Base-by-base conservation (phyloP, 164 flowering plant genomes). In the Tetracentron sinense region DNA sequence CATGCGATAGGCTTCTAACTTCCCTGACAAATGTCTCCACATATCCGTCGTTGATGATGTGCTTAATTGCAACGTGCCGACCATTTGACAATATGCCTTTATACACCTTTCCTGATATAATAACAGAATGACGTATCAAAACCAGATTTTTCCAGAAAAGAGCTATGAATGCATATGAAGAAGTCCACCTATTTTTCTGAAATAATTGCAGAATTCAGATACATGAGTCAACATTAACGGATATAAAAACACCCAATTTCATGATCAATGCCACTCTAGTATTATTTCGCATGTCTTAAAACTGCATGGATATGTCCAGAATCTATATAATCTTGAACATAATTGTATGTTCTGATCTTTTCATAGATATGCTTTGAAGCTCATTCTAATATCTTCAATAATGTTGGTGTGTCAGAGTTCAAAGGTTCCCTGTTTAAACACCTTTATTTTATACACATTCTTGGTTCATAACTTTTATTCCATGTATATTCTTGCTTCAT, bases 1-100 rank as follows among this genome's bases (percentile, higher is more conserved):
- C 82, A 54, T 81, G 83, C 0, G 91, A 84, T 14, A 84, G 62
- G 72, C 91, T 86, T 55, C 70, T 83, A 33, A 88, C 80, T 78
- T 88, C 91, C 61, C 95, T 76, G 21, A 84, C 68, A 67, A 86
- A 88, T 51, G 95, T 84, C 58, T 83, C 91, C 53, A 53, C 42
- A 28, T 79, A 60, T 30, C 71, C 84, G n/a, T 86, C 87, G 11
- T 75, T 80, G 62, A 75, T 68, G 51, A 84, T 82, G 78, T 86
- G 95, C 82, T 88, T 85, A 25, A 88, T 70, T n/a, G 90, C 95
- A 26, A 85, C 77, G 2, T 63, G 64, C 65, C 54, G 67, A 38
- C 89, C 82, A 51, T 82, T 72, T 42, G 83, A 71, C 19, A 85
- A 68, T 16, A 76, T 62, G 1, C 95, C 91, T 60, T 75, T 84